Percentiles rank a stretch among this genome's conserved stretches.
Evolutionary conservation across 179 eudicot genomes (phyloP).

Genomic region (Nepenthes alata): DNA sequence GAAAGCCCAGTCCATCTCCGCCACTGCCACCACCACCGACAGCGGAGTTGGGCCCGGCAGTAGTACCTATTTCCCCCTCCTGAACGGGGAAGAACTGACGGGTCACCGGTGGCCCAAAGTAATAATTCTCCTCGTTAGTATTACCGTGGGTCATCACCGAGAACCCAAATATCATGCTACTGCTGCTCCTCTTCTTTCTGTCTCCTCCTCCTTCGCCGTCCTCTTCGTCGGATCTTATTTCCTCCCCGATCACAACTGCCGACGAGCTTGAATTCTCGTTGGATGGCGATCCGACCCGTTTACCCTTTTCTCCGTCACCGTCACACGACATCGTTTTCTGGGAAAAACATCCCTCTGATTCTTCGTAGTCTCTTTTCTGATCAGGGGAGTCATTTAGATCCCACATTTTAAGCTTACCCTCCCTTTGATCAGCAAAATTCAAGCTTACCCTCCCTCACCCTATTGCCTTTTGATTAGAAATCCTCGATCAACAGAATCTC

Average conservation of each 20-base stretch:
- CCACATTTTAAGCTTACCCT: slow-evolving; percentile 54
- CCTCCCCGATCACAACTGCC: slow-evolving; percentile 31
- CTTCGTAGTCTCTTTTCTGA: slow-evolving; percentile 23
- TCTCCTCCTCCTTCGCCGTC: not conserved
- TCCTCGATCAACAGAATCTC: no score
- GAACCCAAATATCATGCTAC: slow-evolving; percentile 49
- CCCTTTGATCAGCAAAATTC: no score
- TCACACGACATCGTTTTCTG: slow-evolving; percentile 33
- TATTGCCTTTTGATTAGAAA: no score
- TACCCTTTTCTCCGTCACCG: slow-evolving; percentile 29
- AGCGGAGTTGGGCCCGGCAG: slow-evolving; percentile 7
- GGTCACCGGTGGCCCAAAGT: slow-evolving; percentile 37
- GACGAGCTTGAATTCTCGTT: slow-evolving; percentile 53
- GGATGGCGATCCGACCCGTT: slow-evolving; percentile 25
- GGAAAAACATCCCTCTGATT: slow-evolving; percentile 40
- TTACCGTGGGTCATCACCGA: slow-evolving; percentile 21
- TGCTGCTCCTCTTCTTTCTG: slow-evolving; percentile 10
- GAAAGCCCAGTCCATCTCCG: slow-evolving; percentile 19
- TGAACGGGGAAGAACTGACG: slow-evolving; percentile 78
- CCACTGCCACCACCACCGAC: slow-evolving; percentile 34
- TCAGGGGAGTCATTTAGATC: slow-evolving; percentile 79
- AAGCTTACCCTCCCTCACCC: no score
- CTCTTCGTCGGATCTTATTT: slow-evolving; percentile 15
- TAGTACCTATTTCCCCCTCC: slow-evolving; percentile 7
- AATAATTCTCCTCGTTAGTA: slow-evolving; percentile 2